phyloP scores from a whole-genome alignment of 192 early-diverging fungal species.

The Coemansia erecta region DNA sequence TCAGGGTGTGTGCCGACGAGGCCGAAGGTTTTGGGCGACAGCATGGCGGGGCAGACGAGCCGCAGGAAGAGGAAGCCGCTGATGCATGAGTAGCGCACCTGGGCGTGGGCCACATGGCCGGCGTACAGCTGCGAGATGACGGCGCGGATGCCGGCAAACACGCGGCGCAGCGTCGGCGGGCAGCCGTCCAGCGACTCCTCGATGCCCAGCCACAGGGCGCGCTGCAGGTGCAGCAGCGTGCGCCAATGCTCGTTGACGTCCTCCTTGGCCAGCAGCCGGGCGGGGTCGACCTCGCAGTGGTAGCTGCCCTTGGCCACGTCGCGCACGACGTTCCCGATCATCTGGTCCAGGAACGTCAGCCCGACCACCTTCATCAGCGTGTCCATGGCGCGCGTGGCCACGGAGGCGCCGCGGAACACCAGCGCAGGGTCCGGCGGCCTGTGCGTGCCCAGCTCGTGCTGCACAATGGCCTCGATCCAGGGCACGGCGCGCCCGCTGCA shows the following conservation, averaged over 20 bases:
- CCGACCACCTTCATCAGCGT: conserved; percentile 69
- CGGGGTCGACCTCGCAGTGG: conserved; percentile 66
- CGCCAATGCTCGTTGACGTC: conserved; percentile 50
- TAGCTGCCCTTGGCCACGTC: conserved; percentile 52
- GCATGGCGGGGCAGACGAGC: conserved; percentile 69
- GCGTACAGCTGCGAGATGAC: conserved; percentile 15
- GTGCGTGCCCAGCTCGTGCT: conserved; percentile 33
- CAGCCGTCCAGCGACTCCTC: conserved; percentile 32
- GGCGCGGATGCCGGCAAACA: conserved; percentile 36
- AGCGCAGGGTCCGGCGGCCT: conserved; percentile 42
- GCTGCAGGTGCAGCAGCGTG: conserved; percentile 48
- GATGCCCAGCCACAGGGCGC: conserved; percentile 54
- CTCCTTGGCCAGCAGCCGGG: conserved; percentile 16
- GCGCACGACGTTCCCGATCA: conserved; percentile 63
- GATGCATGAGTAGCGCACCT: conserved; percentile 49
- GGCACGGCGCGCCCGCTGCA: conserved; percentile 10
- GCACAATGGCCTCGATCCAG: conserved; percentile 42
- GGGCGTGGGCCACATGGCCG: conserved; percentile 7
- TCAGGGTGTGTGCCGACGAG: conserved; percentile 62
- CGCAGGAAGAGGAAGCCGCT: conserved; percentile 73
- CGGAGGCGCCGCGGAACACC: conserved; percentile 60
- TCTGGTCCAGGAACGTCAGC: conserved; percentile 60
- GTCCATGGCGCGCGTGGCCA: conserved; percentile 67
- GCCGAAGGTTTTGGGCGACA: conserved; percentile 68
- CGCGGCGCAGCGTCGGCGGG: conserved; percentile 46